These are phyloP conservation scores for Amaranthus hypochondriacus DNA, from an alignment of 148 eudicot species.

Conservation along the genomic window DNA sequence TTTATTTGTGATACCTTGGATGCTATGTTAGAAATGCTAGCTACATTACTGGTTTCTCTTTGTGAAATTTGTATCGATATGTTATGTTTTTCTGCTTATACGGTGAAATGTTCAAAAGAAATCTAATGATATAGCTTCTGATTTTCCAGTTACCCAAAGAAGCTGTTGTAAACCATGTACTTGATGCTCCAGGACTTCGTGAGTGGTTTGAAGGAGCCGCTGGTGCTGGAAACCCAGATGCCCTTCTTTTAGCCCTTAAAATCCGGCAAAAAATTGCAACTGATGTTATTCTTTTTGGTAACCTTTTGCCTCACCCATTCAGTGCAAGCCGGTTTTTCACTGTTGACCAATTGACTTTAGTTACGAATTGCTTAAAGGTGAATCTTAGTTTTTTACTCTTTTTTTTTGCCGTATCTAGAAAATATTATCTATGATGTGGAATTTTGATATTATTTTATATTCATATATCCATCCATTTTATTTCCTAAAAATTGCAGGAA, in stretches of 20 bases:
- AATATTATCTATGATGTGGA: neutral
- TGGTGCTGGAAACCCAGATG: constrained; percentile 85
- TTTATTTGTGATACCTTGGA: neutral
- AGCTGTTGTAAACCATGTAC: constrained; percentile 52
- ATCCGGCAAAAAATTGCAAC: constrained; percentile 52
- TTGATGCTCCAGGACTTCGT: constrained; percentile 64
- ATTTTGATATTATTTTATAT: neutral
- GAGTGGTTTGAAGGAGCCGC: constrained; percentile 85
- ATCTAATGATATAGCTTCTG: constrained; percentile 2
- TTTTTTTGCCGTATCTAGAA: neutral
- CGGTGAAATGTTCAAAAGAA: neutral
- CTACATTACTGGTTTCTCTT: neutral
- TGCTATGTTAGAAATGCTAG: neutral
- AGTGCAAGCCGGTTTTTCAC: constrained; percentile 54
- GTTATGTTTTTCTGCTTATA: neutral
- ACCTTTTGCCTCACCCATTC: constrained; percentile 74
- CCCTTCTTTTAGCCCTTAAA: constrained; percentile 76
- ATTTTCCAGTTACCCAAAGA: constrained; percentile 67
- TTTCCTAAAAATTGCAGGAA: constrained; percentile 45
- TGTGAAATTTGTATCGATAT: neutral
- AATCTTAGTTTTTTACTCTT: neutral
- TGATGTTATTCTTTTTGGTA: constrained; percentile 44
- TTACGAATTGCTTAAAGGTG: constrained; percentile 80
- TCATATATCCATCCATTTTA: neutral
- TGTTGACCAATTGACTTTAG: constrained; percentile 51